A percentile compares a stretch with the other conserved stretches of the same genome.
Evolutionary conservation across 2,329 filamentous ascomycete species (phyloP).

Genomic region (Calonectria montana): DNA sequence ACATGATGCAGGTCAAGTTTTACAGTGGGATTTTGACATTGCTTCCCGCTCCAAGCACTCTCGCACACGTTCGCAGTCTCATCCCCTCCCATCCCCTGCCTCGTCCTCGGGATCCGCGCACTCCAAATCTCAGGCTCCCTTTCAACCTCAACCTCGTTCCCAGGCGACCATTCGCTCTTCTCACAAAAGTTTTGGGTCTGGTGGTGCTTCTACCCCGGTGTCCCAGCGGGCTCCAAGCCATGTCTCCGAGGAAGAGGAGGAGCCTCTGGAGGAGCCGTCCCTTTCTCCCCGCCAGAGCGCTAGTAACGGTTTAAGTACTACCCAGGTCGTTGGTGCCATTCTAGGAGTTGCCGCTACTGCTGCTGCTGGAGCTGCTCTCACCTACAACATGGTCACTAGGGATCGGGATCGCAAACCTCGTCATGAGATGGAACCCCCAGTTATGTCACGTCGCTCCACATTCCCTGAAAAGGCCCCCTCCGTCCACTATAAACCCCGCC

Average conservation of each 20-base stretch:
- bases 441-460: constrained; percentile 58
- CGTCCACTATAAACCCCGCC: constrained; percentile 31
- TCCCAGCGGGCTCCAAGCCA: constrained; percentile 36
- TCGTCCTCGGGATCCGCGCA: constrained; percentile 37
- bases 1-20: constrained; percentile 56
- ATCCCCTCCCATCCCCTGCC: constrained; percentile 35
- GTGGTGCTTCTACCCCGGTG: constrained; percentile 38
- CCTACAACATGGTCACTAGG: constrained; percentile 74
- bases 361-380: constrained; percentile 67
- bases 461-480: constrained; percentile 56
- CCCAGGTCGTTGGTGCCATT: constrained; percentile 78
- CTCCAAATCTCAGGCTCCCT: constrained; percentile 33
- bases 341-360: constrained; percentile 80
- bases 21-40: constrained; percentile 63
- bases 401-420: constrained; percentile 57
- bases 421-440: constrained; percentile 55
- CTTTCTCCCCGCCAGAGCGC: constrained; percentile 49
- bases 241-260: constrained; percentile 30
- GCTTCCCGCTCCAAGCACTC: constrained; percentile 37
- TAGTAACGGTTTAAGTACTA: constrained; percentile 61
- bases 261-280: constrained; percentile 28
- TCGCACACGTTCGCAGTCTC: constrained; percentile 37
- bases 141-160: constrained; percentile 29
- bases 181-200: constrained; percentile 35
- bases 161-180: constrained; percentile 21